phyloP scores from a whole-genome alignment of 2,329 filamentous ascomycete species.

The Trichoderma atrobrunneum region DNA sequence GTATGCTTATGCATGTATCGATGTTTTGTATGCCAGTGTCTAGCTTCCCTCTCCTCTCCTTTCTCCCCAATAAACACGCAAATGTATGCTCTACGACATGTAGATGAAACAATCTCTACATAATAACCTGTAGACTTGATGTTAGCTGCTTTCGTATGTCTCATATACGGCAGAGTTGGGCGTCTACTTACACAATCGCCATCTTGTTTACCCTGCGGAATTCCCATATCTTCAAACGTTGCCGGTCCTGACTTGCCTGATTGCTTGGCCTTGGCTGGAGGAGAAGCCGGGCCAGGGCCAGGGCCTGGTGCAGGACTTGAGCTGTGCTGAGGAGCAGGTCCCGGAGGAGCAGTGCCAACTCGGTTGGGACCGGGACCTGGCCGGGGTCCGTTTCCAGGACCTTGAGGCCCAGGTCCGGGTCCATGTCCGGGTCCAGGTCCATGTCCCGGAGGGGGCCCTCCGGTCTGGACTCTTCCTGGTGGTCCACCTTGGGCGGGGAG shows the following conservation, averaged over 20 bases:
- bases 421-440: slow-evolving; percentile 19
- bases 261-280: slow-evolving; percentile 33
- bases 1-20: not conserved
- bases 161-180: slow-evolving; percentile 28
- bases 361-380: slow-evolving; percentile 31
- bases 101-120: not conserved
- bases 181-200: slow-evolving; percentile 75
- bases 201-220: slow-evolving; percentile 79
- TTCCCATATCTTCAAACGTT: slow-evolving; percentile 98
- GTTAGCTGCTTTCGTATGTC: slow-evolving; percentile 46
- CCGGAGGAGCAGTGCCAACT: slow-evolving; percentile 39
- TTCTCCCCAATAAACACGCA: not conserved
- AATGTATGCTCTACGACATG: not conserved
- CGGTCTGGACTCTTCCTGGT: slow-evolving; percentile 24
- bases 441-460: slow-evolving; percentile 19
- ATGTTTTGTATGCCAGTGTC: not conserved
- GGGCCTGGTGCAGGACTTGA: slow-evolving; percentile 28
- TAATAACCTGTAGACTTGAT: not conserved
- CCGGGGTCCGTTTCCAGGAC: slow-evolving; percentile 24
- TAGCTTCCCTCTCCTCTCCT: not conserved
- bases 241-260: slow-evolving; percentile 69
- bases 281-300: slow-evolving; percentile 26
- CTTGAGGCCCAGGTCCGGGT: slow-evolving; percentile 4
- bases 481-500: slow-evolving; percentile 28
- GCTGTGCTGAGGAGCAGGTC: slow-evolving; percentile 26